Evolutionary conservation across 2,329 filamentous ascomycete genomes (phyloP), one percentile per base, ranked within the genome.

Genomic region (Lachnellula occidentalis): DNA sequence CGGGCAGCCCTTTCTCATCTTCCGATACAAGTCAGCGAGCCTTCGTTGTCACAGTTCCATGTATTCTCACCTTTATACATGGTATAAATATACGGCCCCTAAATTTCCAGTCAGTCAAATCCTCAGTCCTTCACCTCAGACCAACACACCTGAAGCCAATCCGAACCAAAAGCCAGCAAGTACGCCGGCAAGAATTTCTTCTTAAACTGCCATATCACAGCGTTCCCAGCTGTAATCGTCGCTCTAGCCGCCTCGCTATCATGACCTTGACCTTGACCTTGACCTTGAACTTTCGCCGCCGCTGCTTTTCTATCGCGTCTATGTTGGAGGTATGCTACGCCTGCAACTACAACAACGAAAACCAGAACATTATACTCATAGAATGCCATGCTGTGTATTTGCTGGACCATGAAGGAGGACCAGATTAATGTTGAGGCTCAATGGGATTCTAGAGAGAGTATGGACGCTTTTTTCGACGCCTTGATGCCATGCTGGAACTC

Each of bases 81-180:
- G 17, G 60, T 60, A 31, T 64, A 64, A n/a, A 64, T 62, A 51
- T 61, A 64, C 3, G 61, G 61, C 11, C 61, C 61, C 58, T 62
- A 7, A 7, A 14, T 34, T 4, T 27, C 5, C 4, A 21, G 34
- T 43, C 45, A 34, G 15, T 21, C 14, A 24, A 31, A 5, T 27
- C 11, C 19, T 15, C 15, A 8, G 17, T 21, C 15, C 27, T 34
- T 48, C 24, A 42, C n/a, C 8, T 5, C 11, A 24, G 4, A 7
- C 11, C 27, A 7, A 39, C 53, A 45, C 45, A 73, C 73, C 67
- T 77, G 75, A 17, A 79, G 70, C 76, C 75, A 78, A 65, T 79
- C 76, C 6, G 75, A 72, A 48, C 70, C 74, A 71, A 76, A 75
- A n/a, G 75, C 72, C 4, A 78, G 67, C 47, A 74, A 66, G 53